A percentile compares a stretch with the other conserved stretches of the same genome.
phyloP scores from a whole-genome alignment of 2,329 filamentous ascomycete species.

The Corinectria fuckeliana region DNA sequence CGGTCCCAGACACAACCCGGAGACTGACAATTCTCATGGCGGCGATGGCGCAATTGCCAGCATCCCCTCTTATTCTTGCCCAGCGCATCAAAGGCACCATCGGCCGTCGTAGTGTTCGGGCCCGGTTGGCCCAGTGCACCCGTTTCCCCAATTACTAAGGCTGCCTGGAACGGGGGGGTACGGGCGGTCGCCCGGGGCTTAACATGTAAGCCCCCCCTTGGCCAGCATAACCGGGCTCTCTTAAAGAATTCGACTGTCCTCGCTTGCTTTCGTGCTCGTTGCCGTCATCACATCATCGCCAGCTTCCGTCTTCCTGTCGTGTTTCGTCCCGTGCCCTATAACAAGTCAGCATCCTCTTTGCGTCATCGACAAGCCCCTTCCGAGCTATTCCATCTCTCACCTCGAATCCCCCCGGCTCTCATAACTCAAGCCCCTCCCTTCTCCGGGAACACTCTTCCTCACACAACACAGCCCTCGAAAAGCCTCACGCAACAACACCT shows the following conservation, averaged over 20 bases:
- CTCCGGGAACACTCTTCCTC: constrained; percentile 26
- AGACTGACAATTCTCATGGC: constrained; percentile 39
- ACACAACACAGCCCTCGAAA: constrained; percentile 28
- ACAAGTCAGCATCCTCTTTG: constrained; percentile 33
- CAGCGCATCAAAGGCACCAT: constrained; percentile 31
- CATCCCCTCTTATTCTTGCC: constrained; percentile 35
- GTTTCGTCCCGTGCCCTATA: constrained; percentile 27
- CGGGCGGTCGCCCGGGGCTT: constrained; percentile 40
- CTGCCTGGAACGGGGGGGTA: constrained; percentile 28
- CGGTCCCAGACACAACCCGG: constrained; percentile 44
- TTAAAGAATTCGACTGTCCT: constrained; percentile 39
- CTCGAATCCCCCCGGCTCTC: not conserved
- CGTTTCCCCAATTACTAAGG: constrained; percentile 37
- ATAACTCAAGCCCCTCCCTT: constrained; percentile 12
- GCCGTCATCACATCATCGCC: constrained; percentile 25
- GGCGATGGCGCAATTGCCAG: constrained; percentile 48
- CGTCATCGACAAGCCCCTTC: constrained; percentile 30
- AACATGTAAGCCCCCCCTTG: constrained; percentile 35
- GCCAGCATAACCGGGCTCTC: constrained; percentile 28
- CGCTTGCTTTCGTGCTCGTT: constrained; percentile 27
- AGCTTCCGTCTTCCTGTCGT: constrained; percentile 24
- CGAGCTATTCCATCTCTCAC: constrained; percentile 8
- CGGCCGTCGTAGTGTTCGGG: constrained; percentile 24
- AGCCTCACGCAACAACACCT: constrained; percentile 26
- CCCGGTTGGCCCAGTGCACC: constrained; percentile 28